Base-by-base conservation (phyloP, 805 yeast genomes). In the Nakazawaea ishiwadae region DNA sequence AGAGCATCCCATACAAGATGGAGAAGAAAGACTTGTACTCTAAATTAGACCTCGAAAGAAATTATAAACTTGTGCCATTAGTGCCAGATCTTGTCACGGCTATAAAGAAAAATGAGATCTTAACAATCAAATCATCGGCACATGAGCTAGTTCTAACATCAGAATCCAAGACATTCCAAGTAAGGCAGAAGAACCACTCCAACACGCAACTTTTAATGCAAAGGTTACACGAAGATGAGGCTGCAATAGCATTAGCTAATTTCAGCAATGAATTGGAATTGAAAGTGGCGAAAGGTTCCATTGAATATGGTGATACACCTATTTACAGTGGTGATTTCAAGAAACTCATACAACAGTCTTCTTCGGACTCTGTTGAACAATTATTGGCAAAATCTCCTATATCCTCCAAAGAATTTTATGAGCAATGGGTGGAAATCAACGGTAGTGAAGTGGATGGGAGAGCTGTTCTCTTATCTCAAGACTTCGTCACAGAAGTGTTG, bases 131-230 rank as follows among this genome's bases (percentile, higher is more conserved):
- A 47, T 56, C 77, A 4, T 50, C 69, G 1, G 43, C 21, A 6
- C 10, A 45, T 21, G 72, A 69, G 33, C 74, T 85, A 7, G 87
- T 77, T 23, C 56, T 88, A 12, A 82, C 90, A 44, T 75, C 91
- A 1, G 50, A 61, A 3, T 48, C 61, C 21, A 59, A 67, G 38
- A 84, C 95, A 0, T 89, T 77, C 75, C 66, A 68, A 34, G 51
- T 89, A 14, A 69, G 87, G 39, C 90, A 84, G 52, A 81, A 84
- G 66, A 86, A 87, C 55, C 97, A 91, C 58, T 84, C 96, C 6
- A 89, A 91, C 58, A 75, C 91, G 4, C 80, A 85, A n/a, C 56
- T 88, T 49, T 46, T 89, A 17, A 55, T 77, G 55, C 58, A 58
- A 34, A 20, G 5, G 36, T 48, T 51, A 61, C 33, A 46, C 59